Conservation (phyloP, 371 early-diverging fungal species). For the Apophysomyces elegans region DNA sequence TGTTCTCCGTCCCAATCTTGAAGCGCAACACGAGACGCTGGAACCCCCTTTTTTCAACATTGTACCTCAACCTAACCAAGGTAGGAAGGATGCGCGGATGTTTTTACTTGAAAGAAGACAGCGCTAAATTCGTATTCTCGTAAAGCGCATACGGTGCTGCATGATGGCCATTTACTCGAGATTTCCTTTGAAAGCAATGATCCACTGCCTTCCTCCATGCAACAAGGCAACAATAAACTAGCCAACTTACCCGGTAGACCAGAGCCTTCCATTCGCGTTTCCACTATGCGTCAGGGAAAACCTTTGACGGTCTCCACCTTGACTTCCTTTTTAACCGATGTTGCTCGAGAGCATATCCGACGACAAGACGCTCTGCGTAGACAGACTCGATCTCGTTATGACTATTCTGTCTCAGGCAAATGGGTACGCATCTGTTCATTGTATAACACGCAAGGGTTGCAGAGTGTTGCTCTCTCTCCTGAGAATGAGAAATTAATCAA, state of each 20-base stretch:
- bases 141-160: constrained; percentile 14
- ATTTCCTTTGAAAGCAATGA: constrained; percentile 15
- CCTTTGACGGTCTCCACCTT: constrained; percentile 25
- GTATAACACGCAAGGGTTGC: constrained; percentile 34
- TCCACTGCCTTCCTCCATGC: neutral
- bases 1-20: constrained; percentile 26
- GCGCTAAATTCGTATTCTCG: neutral
- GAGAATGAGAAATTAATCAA: constrained; percentile 45
- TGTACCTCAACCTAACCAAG: constrained; percentile 38
- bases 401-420: constrained; percentile 36
- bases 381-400: constrained; percentile 30
- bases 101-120: neutral
- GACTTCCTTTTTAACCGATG: constrained; percentile 21
- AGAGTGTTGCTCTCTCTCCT: constrained; percentile 56
- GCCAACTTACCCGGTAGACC: neutral
- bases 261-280: constrained; percentile 25
- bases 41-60: constrained; percentile 40
- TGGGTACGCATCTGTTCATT: constrained; percentile 36
- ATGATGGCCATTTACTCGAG: constrained; percentile 16
- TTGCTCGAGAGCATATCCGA: constrained; percentile 38
- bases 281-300: constrained; percentile 4
- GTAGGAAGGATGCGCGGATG: constrained; percentile 13
- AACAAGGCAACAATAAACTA: neutral
- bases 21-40: constrained; percentile 25
- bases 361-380: constrained; percentile 34